Evolutionary conservation across 305 asterid genomes (phyloP), one percentile per base, ranked within the genome.

Genomic region (Fraxinus dipetala): DNA sequence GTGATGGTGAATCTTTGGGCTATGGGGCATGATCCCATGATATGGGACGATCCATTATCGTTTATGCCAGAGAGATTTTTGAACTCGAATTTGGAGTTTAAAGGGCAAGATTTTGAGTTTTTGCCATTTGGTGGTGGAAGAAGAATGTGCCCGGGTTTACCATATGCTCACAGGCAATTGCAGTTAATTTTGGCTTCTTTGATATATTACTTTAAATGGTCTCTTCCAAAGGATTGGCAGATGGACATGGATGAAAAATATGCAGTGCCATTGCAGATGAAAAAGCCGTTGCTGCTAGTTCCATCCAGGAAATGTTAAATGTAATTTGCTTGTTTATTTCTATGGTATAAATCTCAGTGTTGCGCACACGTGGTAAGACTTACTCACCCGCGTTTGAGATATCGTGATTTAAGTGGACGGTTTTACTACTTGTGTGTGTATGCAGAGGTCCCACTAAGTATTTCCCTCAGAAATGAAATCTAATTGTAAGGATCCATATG

Each of bases 51-150:
- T 24, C 86, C 87, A 0, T 65, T 73, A 0, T 14, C 4, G 36
- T 87, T 89, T 77, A 76, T 76, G 72, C 90, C 90, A 0, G 86
- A 87, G 43, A 72, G 90, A 76, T 87, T 87, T 72, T 31, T 89
- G 77, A 78, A 80, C 69, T 82, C 90, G 30, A 79, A 20, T 3
- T 2, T 87, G 61, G 89, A 82, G 36, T 86, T 83, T 75, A 78
- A 82, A 24, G 88, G 88, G 26, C 88, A 48, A 14, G 86, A 85
- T 65, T 86, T 82, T 2, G 85, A 74, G 78, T 78, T 82, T 36
- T 72, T 88, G 82, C 89, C 89, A 1, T 86, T 86, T 79, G 89
- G 87, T 61, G 84, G 84, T 45, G 91, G 91, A n/a, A 80, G 89
- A 77, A 82, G 89, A 73, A 88, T 86, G 87, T 86, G 89, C 40